Evolutionary conservation across 352 stramenopile genomes (phyloP).

Genomic region (Bremia lactucae): DNA sequence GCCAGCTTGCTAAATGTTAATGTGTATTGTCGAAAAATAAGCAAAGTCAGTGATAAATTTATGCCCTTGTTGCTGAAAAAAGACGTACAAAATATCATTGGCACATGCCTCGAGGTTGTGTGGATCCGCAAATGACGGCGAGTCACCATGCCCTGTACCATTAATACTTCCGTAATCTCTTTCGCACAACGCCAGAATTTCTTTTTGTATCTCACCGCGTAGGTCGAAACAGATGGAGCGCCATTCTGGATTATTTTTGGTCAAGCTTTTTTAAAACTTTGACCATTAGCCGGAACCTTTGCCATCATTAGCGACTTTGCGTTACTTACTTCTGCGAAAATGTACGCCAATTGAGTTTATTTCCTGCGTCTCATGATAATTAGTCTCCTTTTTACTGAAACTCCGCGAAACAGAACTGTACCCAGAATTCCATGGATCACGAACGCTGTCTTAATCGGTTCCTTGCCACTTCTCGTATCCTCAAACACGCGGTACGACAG

Average conservation of each 20-base stretch:
- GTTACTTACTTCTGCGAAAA: constrained; percentile 54
- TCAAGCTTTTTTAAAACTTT: constrained; percentile 24
- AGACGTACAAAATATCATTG: constrained; percentile 52
- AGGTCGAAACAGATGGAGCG: constrained; percentile 56
- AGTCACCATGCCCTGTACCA: constrained; percentile 59
- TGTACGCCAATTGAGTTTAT: constrained; percentile 79
- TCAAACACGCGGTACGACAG: constrained; percentile 60
- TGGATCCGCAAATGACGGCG: constrained; percentile 45
- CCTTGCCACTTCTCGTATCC: constrained; percentile 17
- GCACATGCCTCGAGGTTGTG: constrained; percentile 58
- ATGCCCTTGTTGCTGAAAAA: no score
- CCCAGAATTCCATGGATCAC: constrained; percentile 79
- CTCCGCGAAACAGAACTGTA: constrained; percentile 7
- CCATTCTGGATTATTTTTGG: constrained; percentile 55
- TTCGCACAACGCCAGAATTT: not conserved
- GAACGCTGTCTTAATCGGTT: constrained; percentile 54
- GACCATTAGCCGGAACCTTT: not conserved
- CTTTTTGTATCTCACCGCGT: constrained; percentile 33
- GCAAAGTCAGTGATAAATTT: not conserved
- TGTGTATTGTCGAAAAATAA: not conserved
- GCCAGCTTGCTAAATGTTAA: constrained; percentile 28
- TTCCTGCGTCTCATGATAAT: constrained; percentile 28
- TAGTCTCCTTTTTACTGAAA: not conserved
- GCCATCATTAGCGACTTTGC: not conserved
- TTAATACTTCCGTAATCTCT: not conserved